These are phyloP conservation scores for Solanum chaucha DNA, from an alignment of 257 asterid species.

Conservation along the genomic window DNA sequence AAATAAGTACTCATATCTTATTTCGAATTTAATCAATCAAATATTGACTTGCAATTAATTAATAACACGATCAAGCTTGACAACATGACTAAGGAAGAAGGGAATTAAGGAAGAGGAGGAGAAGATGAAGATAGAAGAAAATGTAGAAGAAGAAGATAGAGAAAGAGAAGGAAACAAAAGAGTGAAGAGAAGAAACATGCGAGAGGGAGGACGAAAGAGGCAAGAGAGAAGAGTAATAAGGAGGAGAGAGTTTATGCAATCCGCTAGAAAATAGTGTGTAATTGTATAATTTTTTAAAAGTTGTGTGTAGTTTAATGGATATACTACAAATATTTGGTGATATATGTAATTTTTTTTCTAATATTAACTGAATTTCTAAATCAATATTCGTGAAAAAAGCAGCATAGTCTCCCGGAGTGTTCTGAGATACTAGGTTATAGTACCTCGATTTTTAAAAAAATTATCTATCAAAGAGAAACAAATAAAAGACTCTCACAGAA, in stretches of 20 bases:
- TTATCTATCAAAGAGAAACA: neutral
- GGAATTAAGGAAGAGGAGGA: neutral
- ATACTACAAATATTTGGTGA: neutral
- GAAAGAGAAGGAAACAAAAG: neutral
- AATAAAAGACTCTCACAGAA: neutral
- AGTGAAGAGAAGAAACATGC: neutral
- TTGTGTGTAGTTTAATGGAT: neutral
- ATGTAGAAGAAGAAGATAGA: neutral
- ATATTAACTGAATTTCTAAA: too few species aligned
- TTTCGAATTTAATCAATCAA: neutral
- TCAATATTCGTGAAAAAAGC: neutral
- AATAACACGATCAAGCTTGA: neutral
- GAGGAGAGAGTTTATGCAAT: neutral
- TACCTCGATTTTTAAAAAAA: too few species aligned
- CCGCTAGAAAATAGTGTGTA: neutral
- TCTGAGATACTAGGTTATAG: neutral
- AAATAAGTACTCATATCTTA: too few species aligned
- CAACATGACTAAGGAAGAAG: neutral
- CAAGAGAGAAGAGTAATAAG: neutral
- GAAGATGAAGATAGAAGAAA: neutral
- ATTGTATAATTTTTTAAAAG: neutral
- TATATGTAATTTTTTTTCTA: neutral
- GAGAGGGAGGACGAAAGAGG: neutral
- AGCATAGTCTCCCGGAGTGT: too few species aligned
- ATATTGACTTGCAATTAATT: neutral